Evolutionary conservation across 345 rosid species (phyloP), one percentile per base, ranked within the genome.

Genomic region (Populus ilicifolia): DNA sequence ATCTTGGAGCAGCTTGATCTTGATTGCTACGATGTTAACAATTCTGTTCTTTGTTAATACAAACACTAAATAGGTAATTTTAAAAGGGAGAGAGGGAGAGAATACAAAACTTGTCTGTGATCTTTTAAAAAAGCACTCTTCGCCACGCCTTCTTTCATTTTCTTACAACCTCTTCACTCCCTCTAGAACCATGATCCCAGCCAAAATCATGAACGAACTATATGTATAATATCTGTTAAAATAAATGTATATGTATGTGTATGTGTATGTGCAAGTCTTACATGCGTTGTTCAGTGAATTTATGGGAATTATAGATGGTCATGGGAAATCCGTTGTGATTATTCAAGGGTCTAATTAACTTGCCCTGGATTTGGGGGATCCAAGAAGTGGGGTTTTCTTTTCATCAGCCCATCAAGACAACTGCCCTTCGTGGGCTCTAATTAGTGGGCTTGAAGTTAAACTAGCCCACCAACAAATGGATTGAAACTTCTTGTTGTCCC

Each of bases 71-170:
- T 33, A 33, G 36, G 36, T 33, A 33, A 33, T 33, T 33, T 4
- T 0, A 33, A 27, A 4, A 33, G 5, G 5, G 5, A 33, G 36
- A 33, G 36, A 33, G 36, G 5, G 36, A 33, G 36, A 33, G 36
- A 33, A 4, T 4, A 33, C 36, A 33, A 33, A 33, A 5, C 33
- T 30, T 30, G 33, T 30, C 33, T 30, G 33, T 30, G 33, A 30
- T 30, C 33, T 30, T 30, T 30, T 2, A 30, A 29, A 29, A 29
- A 29, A 29, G 30, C n/a, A 25, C 83, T 75, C 73, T 17, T 69
- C 13, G 48, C 76, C 8, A 56, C 69, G 14, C 64, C 83, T 69
- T 80, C 79, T 71, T 52, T 67, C 77, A 66, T 48, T 25, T 67
- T 75, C 72, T 66, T 50, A 18, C 11, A 3, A 7, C 70, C 41